phyloP scores from a whole-genome alignment of 441 rosid genomes.

The Arabidopsis hybrid region DNA sequence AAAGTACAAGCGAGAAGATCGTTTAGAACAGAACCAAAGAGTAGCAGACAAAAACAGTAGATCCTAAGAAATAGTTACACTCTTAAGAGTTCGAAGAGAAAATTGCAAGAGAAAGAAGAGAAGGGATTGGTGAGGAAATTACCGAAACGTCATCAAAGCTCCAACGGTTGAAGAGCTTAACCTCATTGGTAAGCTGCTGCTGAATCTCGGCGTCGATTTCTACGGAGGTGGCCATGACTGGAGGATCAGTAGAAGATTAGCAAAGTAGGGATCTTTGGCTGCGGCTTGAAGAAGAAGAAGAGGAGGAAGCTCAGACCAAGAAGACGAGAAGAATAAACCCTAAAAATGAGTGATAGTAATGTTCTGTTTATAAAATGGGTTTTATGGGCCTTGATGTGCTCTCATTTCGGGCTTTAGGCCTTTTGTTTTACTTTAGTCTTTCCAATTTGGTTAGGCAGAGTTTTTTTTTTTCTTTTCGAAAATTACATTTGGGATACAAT shows the following conservation, averaged over 20 bases:
- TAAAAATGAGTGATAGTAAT: background rate
- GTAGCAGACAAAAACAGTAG: background rate
- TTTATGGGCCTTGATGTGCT: conserved; percentile 30
- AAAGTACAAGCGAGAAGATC: background rate
- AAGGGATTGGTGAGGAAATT: conserved; percentile 13
- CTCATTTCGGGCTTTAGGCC: background rate
- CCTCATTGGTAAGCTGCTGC: conserved; percentile 47
- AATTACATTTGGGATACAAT: no score
- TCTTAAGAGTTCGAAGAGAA: background rate
- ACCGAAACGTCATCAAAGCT: conserved; percentile 59
- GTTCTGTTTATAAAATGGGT: conserved; percentile 12
- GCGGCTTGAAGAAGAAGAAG: conserved; percentile 24
- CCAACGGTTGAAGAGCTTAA: conserved; percentile 72
- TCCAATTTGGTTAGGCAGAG: background rate
- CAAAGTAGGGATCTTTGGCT: conserved; percentile 20
- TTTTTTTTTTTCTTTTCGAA: no score
- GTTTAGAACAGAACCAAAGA: background rate
- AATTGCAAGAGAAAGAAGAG: background rate
- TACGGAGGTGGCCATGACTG: conserved; percentile 45
- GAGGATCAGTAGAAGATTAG: background rate
- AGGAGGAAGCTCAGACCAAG: background rate
- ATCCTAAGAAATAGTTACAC: background rate
- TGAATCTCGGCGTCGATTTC: conserved; percentile 42
- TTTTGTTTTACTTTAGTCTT: background rate
- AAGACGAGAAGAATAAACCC: conserved; percentile 27